Base-by-base conservation (phyloP, 257 asterid species). In the Plantago ovata region DNA sequence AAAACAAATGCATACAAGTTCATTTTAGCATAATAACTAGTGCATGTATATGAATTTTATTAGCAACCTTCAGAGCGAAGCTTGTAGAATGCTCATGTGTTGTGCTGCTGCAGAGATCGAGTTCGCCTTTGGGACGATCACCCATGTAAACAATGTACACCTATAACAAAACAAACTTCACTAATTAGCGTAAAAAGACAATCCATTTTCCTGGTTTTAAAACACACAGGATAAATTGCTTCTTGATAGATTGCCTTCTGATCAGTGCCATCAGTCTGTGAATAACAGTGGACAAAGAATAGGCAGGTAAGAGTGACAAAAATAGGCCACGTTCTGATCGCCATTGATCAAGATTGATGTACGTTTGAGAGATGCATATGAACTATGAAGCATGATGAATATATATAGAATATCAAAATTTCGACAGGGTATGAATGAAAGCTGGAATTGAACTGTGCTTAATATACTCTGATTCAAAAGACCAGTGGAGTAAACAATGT, bases 91-190 rank as follows among this genome's bases (percentile, higher is more conserved):
- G 73, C 78, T 78, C 68, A 57, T 58, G 52, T 81, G 93, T 3
- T 63, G 71, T 1, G 80, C 67, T 13, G 71, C 54, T 1, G 75
- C n/a, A n/a, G n/a, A n/a, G 72, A 0, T 76, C 56, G 62, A 69
- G 60, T 9, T 65, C 79, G 49, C 72, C 78, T 51, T 64, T 65
- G 10, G 77, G 92, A 15, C 56, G 71, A 60, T 78, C 80, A 4
- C 92, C 85, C 87, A 80, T 80, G 69, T 83, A 80, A 54, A 80
- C 87, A n/a, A 83, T 63, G 50, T 80, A 83, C 0, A 70, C 84
- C 82, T 79, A 45, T 38, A 24, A 24, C 32, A 32, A 3, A 13
- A 12, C 8, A 33, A n/a, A n/a, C 41, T 32, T 40, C n/a, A 13
- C 45, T 14, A 3, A 2, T 52, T 14, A 61, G 43, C 32, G 32